Base-by-base conservation (phyloP, 805 yeast species). In the Candida tammaniensis region DNA sequence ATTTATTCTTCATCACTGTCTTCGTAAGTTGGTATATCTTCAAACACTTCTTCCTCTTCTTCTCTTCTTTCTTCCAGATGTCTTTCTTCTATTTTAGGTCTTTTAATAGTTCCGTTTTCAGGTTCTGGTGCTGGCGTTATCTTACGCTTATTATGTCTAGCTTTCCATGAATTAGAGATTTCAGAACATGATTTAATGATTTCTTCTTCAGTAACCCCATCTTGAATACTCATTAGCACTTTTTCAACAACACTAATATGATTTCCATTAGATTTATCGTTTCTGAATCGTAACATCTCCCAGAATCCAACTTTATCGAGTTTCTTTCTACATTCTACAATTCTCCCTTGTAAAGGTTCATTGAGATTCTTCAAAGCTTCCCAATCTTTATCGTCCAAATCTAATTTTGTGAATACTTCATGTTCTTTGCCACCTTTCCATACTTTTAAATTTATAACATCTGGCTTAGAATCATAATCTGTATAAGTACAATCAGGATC, bases 241-340 rank as follows among this genome's bases (percentile, higher is more conserved):
- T 84, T 91, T 40, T 78, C 78, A 5, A 89, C 96, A 16, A 86
- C 88, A 9, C 79, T 68, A 11, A 79, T 59, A 57, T 87, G 95
- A 57, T 93, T 93, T 7, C 95, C 98, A 52, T 85, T 82, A 12
- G 74, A 59, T 54, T 93, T 93, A 59, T 93, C 99, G 61, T 93
- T 96, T 54, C 99, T 73, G 58, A 91, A 93, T 40, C 99, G 70
- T 38, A 91, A 57, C 66, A 86, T 70, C 40, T 78, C 77, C 98
- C 98, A 93, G 29, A 72, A 74, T 3, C 82, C 82, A 2, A 59
- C 58, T 14, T 61, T 61, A 30, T 72, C 70, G 16, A 65, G 63
- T 41, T 80, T 83, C 52, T 80, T 76, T 35, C 83, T 71, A 43
- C 93, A 87, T 58, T 93, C 99, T 1, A 81, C 89, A 19, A 94